These are phyloP conservation scores for Ophiostoma novo-ulmi DNA, from an alignment of 2,329 filamentous ascomycete species.

Conservation along the genomic window DNA sequence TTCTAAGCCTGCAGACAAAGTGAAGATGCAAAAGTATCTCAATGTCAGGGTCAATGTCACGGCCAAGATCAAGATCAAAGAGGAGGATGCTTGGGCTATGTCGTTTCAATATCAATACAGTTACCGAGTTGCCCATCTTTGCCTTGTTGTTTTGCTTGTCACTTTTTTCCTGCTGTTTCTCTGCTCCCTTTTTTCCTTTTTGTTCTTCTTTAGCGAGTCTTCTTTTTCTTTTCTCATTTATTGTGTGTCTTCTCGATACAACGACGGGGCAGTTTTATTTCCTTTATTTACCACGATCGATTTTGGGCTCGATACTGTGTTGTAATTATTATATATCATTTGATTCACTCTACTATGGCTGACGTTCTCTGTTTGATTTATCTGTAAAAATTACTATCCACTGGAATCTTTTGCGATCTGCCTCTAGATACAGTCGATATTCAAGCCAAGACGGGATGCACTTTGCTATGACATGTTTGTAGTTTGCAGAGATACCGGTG, in stretches of 20 bases:
- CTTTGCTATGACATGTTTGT: neutral
- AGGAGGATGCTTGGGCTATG: constrained; percentile 1
- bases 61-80: neutral
- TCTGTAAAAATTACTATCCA: too few relatives aligned
- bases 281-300: neutral
- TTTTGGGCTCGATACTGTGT: neutral
- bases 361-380: neutral
- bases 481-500: neutral
- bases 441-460: neutral
- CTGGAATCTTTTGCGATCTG: neutral
- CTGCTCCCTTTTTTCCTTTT: neutral
- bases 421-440: neutral
- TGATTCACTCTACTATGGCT: neutral
- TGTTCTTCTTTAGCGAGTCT: neutral
- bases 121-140: neutral
- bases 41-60: neutral
- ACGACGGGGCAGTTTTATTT: constrained; percentile 1
- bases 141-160: neutral
- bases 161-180: neutral
- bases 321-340: neutral
- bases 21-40: neutral
- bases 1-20: constrained; percentile 42
- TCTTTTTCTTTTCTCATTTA: neutral
- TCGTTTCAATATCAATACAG: neutral
- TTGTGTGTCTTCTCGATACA: constrained; percentile 1